Base-by-base conservation (phyloP, 805 yeast species). In the Torulaspora franciscae region DNA sequence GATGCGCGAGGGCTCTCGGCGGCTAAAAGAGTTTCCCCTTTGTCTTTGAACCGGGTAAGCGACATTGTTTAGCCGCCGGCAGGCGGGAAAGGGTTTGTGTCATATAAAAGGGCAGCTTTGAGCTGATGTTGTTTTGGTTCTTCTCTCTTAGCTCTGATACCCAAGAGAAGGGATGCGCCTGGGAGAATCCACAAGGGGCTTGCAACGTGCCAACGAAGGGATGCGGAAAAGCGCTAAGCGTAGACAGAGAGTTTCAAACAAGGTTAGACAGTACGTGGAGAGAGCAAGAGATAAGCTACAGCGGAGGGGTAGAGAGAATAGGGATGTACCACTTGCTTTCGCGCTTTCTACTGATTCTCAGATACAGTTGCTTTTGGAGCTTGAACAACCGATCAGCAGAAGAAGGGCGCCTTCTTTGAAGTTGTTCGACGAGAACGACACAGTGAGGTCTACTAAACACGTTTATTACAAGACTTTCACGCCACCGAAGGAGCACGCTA, bases 241-340 rank as follows among this genome's bases (percentile, higher is more conserved):
- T n/a, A 32, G 37, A 32, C 34, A 24, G 33, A 36, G 42, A 2
- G 30, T 39, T 7, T 34, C 44, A 9, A 19, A 23, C 8, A 34
- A 36, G 22, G 24, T 41, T n/a, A 41, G 24, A 22, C 39, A 23
- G 23, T 41, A 41, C 22, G 15, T 41, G 35, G 39, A 34, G 14
- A 41, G 28, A 23, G 32, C 35, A 10, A 41, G 34, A 8, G 14
- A 28, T 23, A 41, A 27, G 25, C 22, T 34, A 34, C 33, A 24
- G n/a, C 24, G 15, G 36, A 14, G 17, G 13, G 23, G 10, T 6
- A n/a, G 19, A 5, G 24, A 3, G 17, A 24, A 25, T n/a, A 22
- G 24, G 5, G 42, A 32, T 14, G 36, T 32, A 1, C 42, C 42
- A 4, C 24, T 29, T 10, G 42, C 24, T 14, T 39, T 39, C 15